These are phyloP conservation scores for Coelastrella sp. DNA, from an alignment of 139 green algal genomes.

Conservation along the genomic window DNA sequence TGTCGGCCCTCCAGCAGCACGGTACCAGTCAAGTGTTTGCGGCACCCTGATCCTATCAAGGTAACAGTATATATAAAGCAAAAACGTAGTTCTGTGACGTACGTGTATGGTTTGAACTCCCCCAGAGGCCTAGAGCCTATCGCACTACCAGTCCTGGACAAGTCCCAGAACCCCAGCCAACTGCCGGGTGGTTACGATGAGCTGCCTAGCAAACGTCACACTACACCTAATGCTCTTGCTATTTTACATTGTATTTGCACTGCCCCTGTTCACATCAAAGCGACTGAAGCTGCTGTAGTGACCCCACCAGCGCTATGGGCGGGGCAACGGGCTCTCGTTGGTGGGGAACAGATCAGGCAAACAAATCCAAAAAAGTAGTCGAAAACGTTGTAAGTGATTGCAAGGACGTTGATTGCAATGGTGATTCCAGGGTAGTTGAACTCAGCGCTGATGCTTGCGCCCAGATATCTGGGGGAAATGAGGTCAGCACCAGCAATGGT, in stretches of 20 bases:
- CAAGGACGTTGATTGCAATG: background rate
- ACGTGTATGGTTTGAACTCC: too few relatives aligned
- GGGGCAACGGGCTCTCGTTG: background rate
- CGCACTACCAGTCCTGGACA: background rate
- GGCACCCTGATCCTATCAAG: too few relatives aligned
- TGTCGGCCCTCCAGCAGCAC: too few relatives aligned
- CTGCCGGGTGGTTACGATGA: too few relatives aligned
- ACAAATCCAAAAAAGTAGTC: too few relatives aligned
- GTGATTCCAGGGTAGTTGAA: constrained; percentile 33
- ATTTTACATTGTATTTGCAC: background rate
- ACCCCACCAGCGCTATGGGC: background rate
- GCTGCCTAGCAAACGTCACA: too few relatives aligned
- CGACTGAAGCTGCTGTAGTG: background rate
- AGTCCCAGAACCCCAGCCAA: background rate
- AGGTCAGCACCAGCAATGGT: background rate
- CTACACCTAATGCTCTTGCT: too few relatives aligned
- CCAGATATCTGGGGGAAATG: background rate
- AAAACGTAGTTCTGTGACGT: too few relatives aligned
- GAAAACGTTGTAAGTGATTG: background rate
- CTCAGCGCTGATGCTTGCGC: constrained; percentile 29
- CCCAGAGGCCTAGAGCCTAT: too few relatives aligned
- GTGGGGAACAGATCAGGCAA: background rate
- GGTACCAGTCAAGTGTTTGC: too few relatives aligned
- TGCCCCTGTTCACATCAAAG: background rate
- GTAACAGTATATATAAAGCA: too few relatives aligned